Percentiles rank a stretch among this genome's conserved stretches.
These are phyloP conservation scores for Lantana camara DNA, from an alignment of 257 asterid genomes.

Conservation along the genomic window DNA sequence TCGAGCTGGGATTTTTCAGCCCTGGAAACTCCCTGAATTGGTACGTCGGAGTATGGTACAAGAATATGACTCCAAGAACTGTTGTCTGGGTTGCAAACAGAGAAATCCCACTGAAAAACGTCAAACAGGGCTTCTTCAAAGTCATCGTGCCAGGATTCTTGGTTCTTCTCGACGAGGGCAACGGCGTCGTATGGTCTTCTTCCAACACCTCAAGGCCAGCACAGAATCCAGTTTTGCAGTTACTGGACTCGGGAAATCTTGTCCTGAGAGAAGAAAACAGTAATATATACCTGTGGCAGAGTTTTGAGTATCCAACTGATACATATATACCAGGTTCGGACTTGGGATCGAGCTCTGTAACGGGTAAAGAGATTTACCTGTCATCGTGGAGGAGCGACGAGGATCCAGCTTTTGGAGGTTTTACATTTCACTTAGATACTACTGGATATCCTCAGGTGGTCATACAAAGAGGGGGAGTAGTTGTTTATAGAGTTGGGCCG, in stretches of 20 bases:
- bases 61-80: not conserved
- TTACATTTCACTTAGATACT: too few species aligned
- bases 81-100: not conserved
- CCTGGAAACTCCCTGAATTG: not conserved
- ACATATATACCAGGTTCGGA: not conserved
- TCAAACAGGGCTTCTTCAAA: not conserved
- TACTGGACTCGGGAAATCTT: not conserved
- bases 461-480: too few species aligned
- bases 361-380: not conserved
- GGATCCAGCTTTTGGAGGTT: too few species aligned
- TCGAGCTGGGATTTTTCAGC: too few species aligned
- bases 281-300: not conserved
- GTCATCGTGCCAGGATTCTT: not conserved
- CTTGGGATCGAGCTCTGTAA: not conserved
- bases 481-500: constrained; percentile 31
- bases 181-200: not conserved
- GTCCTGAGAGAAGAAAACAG: not conserved
- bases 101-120: not conserved
- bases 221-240: not conserved
- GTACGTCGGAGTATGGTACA: not conserved
- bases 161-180: not conserved
- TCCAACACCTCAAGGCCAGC: not conserved
- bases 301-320: not conserved
- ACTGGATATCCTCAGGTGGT: too few species aligned
- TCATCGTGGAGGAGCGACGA: constrained; percentile 36